Evolutionary conservation across 2,329 filamentous ascomycete species (phyloP), one percentile per base, ranked within the genome.

Genomic region (Colletotrichum spinosum): DNA sequence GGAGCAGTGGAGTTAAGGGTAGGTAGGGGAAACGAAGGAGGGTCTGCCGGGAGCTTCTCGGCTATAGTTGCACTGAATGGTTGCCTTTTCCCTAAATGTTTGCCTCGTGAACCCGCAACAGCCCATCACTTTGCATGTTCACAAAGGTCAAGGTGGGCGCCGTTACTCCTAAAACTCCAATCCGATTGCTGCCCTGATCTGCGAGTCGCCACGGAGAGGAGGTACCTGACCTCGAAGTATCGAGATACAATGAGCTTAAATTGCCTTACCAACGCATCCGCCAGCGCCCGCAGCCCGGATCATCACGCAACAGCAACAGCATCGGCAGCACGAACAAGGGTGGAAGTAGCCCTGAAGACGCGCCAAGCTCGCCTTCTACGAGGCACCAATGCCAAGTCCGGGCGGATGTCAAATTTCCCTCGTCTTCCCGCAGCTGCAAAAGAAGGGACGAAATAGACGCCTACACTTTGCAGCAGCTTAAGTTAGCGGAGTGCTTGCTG

Each of bases 1-100:
- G 46, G 52, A 52, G 58, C 44, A 42, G 58, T 66, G 63, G 63
- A 58, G 51, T 55, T 61, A 34, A 34, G 55, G 57, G 25, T 5
- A 25, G 25, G 25, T 25, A 25, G 51, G 57, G 57, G 37, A 48
- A 35, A n/a, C 45, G 34, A 48, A 46, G 51, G 51, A 53, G 45
- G 55, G 42, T 38, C 48, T n/a, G 38, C 48, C 39, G 17, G 35
- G 46, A 45, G 55, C 39, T 56, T 12, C 45, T 61, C 57, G 45
- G 61, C 51, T 51, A 38, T 51, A 61, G 9, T 35, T 60, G 55
- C 60, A 60, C 55, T 49, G 33, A 34, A 34, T 13, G 42, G 25
- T 25, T 25, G 25, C 3, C 2, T 25, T 25, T 4, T 25, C 25
- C 4, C 25, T 5, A 25, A 25, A 25, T 25, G 25, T 25, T 25